These are phyloP conservation scores for Heracleum sosnowskyi DNA, from an alignment of 129 eudicot genomes.

Conservation along the genomic window DNA sequence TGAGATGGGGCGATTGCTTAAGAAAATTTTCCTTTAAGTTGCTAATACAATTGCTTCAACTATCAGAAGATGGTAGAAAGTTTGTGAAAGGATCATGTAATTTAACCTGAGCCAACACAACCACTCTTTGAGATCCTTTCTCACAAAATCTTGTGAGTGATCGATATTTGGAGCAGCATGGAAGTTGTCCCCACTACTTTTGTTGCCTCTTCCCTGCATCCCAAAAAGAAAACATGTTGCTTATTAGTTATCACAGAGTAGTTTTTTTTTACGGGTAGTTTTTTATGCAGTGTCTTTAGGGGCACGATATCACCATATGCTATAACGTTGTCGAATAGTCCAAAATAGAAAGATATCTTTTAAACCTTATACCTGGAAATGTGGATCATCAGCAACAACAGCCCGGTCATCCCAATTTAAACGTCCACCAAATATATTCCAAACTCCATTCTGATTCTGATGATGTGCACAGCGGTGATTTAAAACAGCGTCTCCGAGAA, in stretches of 20 bases:
- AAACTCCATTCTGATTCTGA: conserved; percentile 72
- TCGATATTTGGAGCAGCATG: conserved; percentile 99
- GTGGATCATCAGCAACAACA: conserved; percentile 92
- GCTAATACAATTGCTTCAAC: neutral
- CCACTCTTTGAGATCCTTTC: conserved; percentile 88
- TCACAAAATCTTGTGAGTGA: conserved; percentile 95
- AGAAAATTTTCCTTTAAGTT: neutral
- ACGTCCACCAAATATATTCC: conserved; percentile 93
- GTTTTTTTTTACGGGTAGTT: too few species aligned
- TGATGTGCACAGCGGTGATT: conserved; percentile 86
- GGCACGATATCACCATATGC: neutral
- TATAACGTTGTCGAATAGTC: neutral
- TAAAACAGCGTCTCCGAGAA: conserved; percentile 85
- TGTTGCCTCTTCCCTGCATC: conserved; percentile 84
- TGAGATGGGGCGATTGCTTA: neutral
- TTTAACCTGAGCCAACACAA: conserved; percentile 85
- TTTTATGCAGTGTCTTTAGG: neutral
- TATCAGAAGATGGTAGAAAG: neutral
- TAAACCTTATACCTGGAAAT: conserved; percentile 62
- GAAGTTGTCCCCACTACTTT: conserved; percentile 95
- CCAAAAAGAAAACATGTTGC: neutral
- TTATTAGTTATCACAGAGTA: neutral
- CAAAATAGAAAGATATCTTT: neutral
- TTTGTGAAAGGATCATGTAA: conserved; percentile 8
- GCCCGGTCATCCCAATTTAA: conserved; percentile 98